Evolutionary conservation across 2,329 filamentous ascomycete species (phyloP), one percentile per base, ranked within the genome.

Genomic region (Hypoxylon sp.): DNA sequence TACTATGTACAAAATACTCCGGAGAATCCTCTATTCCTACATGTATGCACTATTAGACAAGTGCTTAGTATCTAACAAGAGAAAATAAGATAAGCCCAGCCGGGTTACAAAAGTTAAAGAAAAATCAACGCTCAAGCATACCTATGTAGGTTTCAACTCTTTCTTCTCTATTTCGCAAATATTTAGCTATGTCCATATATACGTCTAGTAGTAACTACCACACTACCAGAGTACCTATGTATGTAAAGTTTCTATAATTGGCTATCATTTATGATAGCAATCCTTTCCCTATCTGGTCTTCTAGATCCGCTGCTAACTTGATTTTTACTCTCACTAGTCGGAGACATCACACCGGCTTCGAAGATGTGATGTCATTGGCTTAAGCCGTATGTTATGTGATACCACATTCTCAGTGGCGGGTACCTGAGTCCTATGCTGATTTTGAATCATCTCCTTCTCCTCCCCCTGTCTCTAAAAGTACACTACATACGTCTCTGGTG

Each of bases 251-350:
- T 17, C 48, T 60, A 50, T 42, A 60, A 44, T 50, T 50, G 44
- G 47, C 13, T 19, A 58, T 33, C 47, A 44, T 44, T 29, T 44
- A 51, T 60, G 13, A 14, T 26, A 33, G 35, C 19, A 13, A 52
- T 59, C 56, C 17, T 59, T 59, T 6, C 56, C 56, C 9, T 33
- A 60, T 44, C 51, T 8, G 35, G 35, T 24, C 14, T 17, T 5
- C 24, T 37, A 50, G 22, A 42, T 26, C 55, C 55, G 31, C 44
- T 44, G 22, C 37, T 55, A 55, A 55, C 35, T 37, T 37, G 14
- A 13, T 14, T 17, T 42, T 42, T 42, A n/a, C 39, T 42, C 31
- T 26, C 24, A 5, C 37, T 56, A 56, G 26, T 13, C 46, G 13
- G 31, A 50, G 24, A 31, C 24, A 52, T 44, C 31, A 51, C 26